Conservation (phyloP, 768 basidiomycete genomes). For the Scleroderma citrinum region DNA sequence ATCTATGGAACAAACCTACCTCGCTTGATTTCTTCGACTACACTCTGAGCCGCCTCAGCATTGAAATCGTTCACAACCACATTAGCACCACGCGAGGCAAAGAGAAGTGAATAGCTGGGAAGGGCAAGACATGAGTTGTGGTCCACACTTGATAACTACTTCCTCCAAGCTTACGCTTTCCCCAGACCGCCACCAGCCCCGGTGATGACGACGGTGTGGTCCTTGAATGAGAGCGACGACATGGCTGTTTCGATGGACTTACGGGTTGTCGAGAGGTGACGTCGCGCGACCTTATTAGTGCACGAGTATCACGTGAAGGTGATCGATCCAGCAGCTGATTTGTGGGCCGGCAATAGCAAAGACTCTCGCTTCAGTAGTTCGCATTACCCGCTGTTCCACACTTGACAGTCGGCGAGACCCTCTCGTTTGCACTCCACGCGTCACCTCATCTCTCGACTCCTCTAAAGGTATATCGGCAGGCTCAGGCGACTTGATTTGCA, state of each 20-base stretch:
- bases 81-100: constrained; percentile 89
- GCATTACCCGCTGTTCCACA: too few relatives aligned
- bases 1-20: constrained; percentile 39
- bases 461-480: too few relatives aligned
- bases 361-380: too few relatives aligned
- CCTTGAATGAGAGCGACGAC: constrained; percentile 72
- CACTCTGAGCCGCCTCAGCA: constrained; percentile 79
- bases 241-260: constrained; percentile 6
- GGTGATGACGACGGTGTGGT: constrained; percentile 89
- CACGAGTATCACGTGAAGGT: constrained; percentile 12
- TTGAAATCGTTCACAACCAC: constrained; percentile 96
- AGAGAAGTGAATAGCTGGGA: constrained; percentile 79
- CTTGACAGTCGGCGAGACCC: too few relatives aligned
- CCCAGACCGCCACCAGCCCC: constrained; percentile 96
- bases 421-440: too few relatives aligned
- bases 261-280: not conserved
- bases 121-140: constrained; percentile 1
- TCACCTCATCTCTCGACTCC: too few relatives aligned
- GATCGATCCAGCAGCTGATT: not conserved
- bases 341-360: too few relatives aligned
- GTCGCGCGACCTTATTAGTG: not conserved
- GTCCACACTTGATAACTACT: not conserved
- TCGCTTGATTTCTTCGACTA: constrained; percentile 82
- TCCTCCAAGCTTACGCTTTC: constrained; percentile 59
- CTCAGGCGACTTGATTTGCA: too few relatives aligned